Percentiles rank a stretch among this genome's conserved stretches.
These are phyloP conservation scores for Xylaria multiplex DNA, from an alignment of 2,329 filamentous ascomycete species.

Conservation along the genomic window DNA sequence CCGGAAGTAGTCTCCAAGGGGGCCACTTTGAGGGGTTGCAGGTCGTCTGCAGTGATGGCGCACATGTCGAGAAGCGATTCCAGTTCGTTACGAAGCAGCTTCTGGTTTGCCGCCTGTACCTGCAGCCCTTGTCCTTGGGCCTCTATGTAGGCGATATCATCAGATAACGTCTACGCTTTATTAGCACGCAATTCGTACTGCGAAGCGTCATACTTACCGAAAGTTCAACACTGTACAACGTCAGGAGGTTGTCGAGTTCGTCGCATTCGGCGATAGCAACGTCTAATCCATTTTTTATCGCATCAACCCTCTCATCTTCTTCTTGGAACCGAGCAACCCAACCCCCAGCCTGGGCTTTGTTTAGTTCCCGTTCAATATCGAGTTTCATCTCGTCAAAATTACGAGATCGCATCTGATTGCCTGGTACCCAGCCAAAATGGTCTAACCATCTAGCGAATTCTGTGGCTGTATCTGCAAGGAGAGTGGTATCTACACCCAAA, in stretches of 20 bases:
- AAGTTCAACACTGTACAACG: constrained; percentile 92
- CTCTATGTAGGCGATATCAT: constrained; percentile 97
- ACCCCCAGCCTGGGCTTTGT: constrained; percentile 88
- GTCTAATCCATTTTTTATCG: constrained; percentile 87
- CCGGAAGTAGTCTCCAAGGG: constrained; percentile 77
- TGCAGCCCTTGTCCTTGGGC: constrained; percentile 96
- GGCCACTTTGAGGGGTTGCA: constrained; percentile 77
- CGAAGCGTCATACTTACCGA: constrained; percentile 68
- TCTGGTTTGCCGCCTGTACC: constrained; percentile 96
- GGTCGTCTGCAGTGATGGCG: constrained; percentile 80
- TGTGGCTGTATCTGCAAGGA: constrained; percentile 79
- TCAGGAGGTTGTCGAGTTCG: constrained; percentile 92
- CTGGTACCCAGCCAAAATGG: constrained; percentile 87
- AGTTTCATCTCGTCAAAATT: constrained; percentile 83
- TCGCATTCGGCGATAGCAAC: constrained; percentile 94
- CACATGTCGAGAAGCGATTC: constrained; percentile 90
- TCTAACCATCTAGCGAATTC: constrained; percentile 86
- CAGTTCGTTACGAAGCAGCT: constrained; percentile 88
- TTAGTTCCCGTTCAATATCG: constrained; percentile 87
- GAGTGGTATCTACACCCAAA: constrained; percentile 78
- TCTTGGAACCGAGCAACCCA: constrained; percentile 88
- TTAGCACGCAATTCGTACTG: constrained; percentile 39
- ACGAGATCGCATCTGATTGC: constrained; percentile 76
- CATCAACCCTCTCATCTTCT: constrained; percentile 88
- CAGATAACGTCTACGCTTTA: constrained; percentile 79